These are phyloP conservation scores for Phalaenopsis aphrodite DNA, from an alignment of 106 monocot genomes.

Conservation along the genomic window DNA sequence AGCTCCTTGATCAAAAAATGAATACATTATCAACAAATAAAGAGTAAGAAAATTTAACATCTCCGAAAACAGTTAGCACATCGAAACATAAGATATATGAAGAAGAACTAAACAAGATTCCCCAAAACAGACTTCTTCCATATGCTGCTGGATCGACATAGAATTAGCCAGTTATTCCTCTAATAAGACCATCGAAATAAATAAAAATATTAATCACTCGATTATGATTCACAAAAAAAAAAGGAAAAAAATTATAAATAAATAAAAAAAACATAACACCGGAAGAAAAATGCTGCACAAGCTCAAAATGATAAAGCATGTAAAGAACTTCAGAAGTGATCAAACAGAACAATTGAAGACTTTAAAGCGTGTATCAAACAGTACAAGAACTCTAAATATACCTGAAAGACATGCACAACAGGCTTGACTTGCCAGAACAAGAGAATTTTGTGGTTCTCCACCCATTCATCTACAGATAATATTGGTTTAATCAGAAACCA, in stretches of 20 bases:
- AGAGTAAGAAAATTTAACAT: not conserved
- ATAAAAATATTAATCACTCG: not conserved
- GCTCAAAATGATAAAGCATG: not conserved
- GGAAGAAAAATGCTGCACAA: not conserved
- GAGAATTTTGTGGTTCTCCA: slow-evolving; percentile 70
- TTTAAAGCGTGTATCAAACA: not conserved
- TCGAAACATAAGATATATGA: not conserved
- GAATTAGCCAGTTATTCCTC: not conserved
- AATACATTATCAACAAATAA: not conserved
- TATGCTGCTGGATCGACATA: not conserved
- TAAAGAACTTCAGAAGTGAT: not conserved
- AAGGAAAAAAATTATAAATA: not conserved
- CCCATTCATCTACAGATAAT: slow-evolving; percentile 61
- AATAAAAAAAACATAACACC: not conserved
- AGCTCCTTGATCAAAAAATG: not conserved
- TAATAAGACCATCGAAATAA: not conserved
- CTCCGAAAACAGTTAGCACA: not conserved
- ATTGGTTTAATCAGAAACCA: not conserved
- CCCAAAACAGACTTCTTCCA: not conserved
- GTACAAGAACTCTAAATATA: slow-evolving; percentile 13
- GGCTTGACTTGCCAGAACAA: slow-evolving; percentile 99
- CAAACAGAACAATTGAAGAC: not conserved
- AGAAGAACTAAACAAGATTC: not conserved
- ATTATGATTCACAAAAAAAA: not conserved
- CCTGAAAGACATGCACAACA: slow-evolving; percentile 96